Evolutionary conservation across 2,329 filamentous ascomycete genomes (phyloP).

Genomic region (Xylariaceae sp.): DNA sequence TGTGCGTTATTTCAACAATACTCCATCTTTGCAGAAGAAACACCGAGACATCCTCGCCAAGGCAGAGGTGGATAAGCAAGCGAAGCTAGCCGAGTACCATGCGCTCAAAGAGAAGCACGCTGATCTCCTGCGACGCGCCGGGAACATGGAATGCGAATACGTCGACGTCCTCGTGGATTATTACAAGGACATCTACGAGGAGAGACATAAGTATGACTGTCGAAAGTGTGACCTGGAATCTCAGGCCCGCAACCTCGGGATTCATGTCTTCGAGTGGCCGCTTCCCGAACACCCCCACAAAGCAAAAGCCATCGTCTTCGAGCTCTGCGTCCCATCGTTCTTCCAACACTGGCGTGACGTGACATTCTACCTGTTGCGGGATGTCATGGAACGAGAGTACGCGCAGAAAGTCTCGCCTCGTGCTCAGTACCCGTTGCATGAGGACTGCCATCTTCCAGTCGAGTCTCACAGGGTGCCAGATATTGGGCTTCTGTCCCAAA

Average conservation of each 20-base stretch:
- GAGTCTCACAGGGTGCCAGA: not conserved
- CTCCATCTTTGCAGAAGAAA: not conserved
- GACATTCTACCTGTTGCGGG: constrained; percentile 1
- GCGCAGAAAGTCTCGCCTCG: not conserved
- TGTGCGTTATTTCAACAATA: not conserved
- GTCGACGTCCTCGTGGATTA: not conserved
- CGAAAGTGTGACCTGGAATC: not conserved
- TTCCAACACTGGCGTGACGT: constrained; percentile 8
- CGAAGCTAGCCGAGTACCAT: not conserved
- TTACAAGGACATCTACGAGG: not conserved
- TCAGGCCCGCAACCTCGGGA: not conserved
- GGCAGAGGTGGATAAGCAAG: not conserved
- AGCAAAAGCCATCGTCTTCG: constrained; percentile 6
- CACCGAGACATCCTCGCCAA: not conserved
- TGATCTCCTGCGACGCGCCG: not conserved
- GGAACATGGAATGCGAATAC: not conserved
- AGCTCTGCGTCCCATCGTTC: not conserved
- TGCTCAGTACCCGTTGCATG: not conserved
- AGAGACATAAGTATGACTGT: not conserved
- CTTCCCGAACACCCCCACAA: not conserved
- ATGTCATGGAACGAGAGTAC: constrained; percentile 4
- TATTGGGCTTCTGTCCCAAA: constrained; percentile 11
- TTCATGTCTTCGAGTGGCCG: constrained; percentile 9
- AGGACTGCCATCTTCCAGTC: constrained; percentile 1
- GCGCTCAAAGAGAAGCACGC: not conserved